phyloP scores from a whole-genome alignment of 305 asterid genomes.

The Fraxinus velutina region DNA sequence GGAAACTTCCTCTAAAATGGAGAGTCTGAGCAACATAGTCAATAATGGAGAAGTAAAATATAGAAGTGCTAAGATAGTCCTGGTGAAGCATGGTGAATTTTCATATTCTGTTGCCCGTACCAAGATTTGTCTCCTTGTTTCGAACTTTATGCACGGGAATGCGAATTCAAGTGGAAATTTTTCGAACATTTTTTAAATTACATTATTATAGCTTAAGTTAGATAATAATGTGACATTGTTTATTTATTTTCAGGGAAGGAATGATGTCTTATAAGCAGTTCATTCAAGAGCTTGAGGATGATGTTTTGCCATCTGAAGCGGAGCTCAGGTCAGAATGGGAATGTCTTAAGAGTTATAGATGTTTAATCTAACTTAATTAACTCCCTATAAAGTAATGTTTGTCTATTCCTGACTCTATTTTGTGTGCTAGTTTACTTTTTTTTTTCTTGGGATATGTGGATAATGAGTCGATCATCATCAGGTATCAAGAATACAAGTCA shows the following conservation, averaged over 20 bases:
- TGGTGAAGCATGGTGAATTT: background rate
- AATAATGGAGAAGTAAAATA: background rate
- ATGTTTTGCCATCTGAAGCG: conserved; percentile 91
- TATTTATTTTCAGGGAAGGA: conserved; percentile 66
- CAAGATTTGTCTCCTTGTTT: background rate
- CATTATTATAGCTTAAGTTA: background rate
- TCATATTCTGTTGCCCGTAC: conserved; percentile 3
- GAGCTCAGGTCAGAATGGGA: conserved; percentile 72
- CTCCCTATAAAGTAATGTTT: background rate
- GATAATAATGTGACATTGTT: conserved; percentile 14
- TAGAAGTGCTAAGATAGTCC: background rate
- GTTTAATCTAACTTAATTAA: conserved; percentile 17
- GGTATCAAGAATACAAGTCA: conserved; percentile 93
- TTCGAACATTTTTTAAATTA: background rate
- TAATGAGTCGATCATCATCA: conserved; percentile 29
- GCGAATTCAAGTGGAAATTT: background rate
- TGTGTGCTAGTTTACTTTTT: background rate
- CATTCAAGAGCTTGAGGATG: conserved; percentile 99
- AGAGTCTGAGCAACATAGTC: background rate
- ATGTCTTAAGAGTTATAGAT: conserved; percentile 19
- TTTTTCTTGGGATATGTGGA: conserved; percentile 6
- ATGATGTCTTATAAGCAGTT: conserved; percentile 99
- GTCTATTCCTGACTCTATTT: background rate
- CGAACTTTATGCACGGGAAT: conserved; percentile 11
- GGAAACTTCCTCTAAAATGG: background rate